Evolutionary conservation across 495 filamentous ascomycete genomes (phyloP).

Genomic region (Ramalina peruviana): DNA sequence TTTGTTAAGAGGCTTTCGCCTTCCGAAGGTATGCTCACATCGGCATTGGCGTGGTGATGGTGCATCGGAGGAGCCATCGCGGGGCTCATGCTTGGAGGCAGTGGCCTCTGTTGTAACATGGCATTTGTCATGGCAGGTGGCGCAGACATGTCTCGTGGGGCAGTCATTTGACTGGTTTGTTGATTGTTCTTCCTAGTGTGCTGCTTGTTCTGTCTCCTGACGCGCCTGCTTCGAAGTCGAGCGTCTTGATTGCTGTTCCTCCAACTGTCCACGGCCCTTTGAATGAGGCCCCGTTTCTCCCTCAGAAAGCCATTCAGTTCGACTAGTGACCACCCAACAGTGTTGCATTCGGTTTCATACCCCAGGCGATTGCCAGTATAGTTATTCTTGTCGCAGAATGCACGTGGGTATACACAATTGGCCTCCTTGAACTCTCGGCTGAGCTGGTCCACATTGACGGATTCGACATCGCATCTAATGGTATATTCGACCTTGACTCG

Average conservation of each 20-base stretch:
- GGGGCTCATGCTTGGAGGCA: constrained; percentile 48
- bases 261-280: constrained; percentile 96
- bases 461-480: constrained; percentile 95
- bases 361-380: constrained; percentile 89
- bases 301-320: constrained; percentile 80
- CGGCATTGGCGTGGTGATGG: constrained; percentile 68
- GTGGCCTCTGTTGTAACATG: constrained; percentile 34
- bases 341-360: constrained; percentile 98
- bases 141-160: constrained; percentile 36
- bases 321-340: constrained; percentile 91
- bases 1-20: constrained; percentile 51
- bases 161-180: constrained; percentile 37
- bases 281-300: constrained; percentile 89
- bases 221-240: constrained; percentile 73
- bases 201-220: constrained; percentile 90
- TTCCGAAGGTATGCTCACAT: constrained; percentile 50
- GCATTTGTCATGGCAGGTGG: constrained; percentile 15
- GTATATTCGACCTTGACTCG: constrained; percentile 99
- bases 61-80: constrained; percentile 47
- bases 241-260: constrained; percentile 96
- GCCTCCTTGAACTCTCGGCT: constrained; percentile 84
- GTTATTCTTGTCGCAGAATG: constrained; percentile 88
- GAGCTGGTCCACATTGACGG: constrained; percentile 78
- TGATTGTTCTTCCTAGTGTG: constrained; percentile 48
- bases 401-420: constrained; percentile 94